Conservation (phyloP, 148 eudicot genomes). For the Spergularia marina region DNA sequence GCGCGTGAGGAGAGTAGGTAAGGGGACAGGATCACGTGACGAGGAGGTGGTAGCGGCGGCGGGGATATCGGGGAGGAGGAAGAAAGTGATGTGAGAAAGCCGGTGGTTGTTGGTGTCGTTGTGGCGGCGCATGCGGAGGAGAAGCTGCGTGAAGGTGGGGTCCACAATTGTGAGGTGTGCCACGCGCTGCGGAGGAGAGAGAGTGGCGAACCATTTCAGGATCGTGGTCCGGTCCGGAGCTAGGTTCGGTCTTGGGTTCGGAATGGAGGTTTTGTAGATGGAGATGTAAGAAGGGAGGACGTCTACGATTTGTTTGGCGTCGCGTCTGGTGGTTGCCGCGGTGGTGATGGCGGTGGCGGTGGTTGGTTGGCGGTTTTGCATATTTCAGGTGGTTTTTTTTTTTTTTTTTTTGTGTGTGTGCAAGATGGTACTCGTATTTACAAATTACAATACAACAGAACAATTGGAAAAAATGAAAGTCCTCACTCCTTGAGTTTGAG, state of each 20-base stretch:
- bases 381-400: background rate
- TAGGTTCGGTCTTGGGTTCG: constrained; percentile 14
- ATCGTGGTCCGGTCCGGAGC: constrained; percentile 40
- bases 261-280: constrained; percentile 49
- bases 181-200: constrained; percentile 63
- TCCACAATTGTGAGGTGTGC: constrained; percentile 70
- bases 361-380: constrained; percentile 11
- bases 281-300: constrained; percentile 86
- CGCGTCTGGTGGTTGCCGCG: constrained; percentile 25
- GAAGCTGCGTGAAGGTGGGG: constrained; percentile 44
- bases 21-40: constrained; percentile 35
- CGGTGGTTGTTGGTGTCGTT: background rate
- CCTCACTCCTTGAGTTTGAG: too few relatives aligned
- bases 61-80: constrained; percentile 65
- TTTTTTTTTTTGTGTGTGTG: too few relatives aligned
- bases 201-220: constrained; percentile 72
- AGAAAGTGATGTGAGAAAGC: constrained; percentile 43
- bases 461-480: too few relatives aligned
- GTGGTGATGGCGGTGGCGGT: constrained; percentile 21
- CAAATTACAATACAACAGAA: too few relatives aligned
- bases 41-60: constrained; percentile 11
- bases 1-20: constrained; percentile 63
- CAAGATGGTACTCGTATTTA: too few relatives aligned
- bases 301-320: constrained; percentile 60
- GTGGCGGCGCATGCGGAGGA: constrained; percentile 58